These are phyloP conservation scores for Trichophyton benhamiae DNA, from an alignment of 2,329 filamentous ascomycete species.

Conservation along the genomic window DNA sequence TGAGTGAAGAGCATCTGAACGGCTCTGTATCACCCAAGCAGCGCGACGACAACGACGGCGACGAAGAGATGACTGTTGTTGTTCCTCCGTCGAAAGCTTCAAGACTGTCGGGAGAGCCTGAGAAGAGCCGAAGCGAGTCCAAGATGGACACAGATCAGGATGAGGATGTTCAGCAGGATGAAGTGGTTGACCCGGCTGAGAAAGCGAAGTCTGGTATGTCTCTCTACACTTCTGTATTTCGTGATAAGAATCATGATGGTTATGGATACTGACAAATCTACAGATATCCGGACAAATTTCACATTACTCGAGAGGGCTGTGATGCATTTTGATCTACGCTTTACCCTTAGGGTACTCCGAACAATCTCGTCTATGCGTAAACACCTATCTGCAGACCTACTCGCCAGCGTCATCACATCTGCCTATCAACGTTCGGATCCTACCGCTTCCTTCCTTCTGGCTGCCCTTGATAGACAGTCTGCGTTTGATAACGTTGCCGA, in stretches of 20 bases:
- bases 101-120: slow-evolving; percentile 44
- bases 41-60: slow-evolving; percentile 49
- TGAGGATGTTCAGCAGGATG: slow-evolving; percentile 31
- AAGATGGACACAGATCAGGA: slow-evolving; percentile 50
- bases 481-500: slow-evolving; percentile 48
- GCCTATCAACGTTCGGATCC: slow-evolving; percentile 59
- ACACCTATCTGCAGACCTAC: slow-evolving; percentile 67
- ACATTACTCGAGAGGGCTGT: slow-evolving; percentile 83
- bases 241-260: not conserved
- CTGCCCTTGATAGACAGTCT: slow-evolving; percentile 55
- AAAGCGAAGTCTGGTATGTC: slow-evolving; percentile 39
- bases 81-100: slow-evolving; percentile 59
- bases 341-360: slow-evolving; percentile 82
- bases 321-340: slow-evolving; percentile 83
- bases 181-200: slow-evolving; percentile 33
- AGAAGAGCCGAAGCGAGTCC: slow-evolving; percentile 57
- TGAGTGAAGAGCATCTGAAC: slow-evolving; percentile 51
- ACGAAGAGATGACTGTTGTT: slow-evolving; percentile 69
- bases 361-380: slow-evolving; percentile 95
- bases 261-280: not conserved
- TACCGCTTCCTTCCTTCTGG: slow-evolving; percentile 57
- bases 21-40: slow-evolving; percentile 39
- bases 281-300: slow-evolving; percentile 94
- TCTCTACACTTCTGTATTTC: not conserved
- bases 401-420: slow-evolving; percentile 68